These are phyloP conservation scores for Sesbania bispinosa DNA, from an alignment of 306 rosid genomes.

Conservation along the genomic window DNA sequence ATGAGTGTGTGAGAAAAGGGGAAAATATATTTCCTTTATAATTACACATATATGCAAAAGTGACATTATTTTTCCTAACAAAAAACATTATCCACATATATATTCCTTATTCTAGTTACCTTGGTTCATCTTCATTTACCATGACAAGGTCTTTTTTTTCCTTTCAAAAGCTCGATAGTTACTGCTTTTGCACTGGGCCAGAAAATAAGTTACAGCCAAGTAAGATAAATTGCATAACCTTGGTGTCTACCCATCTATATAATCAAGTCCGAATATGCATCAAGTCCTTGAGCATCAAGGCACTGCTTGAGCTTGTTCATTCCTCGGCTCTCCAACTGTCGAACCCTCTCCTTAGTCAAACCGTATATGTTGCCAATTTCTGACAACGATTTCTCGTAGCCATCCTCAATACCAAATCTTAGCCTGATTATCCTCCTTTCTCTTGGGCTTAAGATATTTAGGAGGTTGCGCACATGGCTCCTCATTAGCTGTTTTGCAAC, in stretches of 20 bases:
- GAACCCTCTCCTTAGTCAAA: slow-evolving; percentile 72
- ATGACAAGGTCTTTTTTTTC: background rate
- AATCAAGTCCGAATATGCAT: slow-evolving; percentile 61
- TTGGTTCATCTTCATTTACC: background rate
- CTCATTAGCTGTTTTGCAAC: slow-evolving; percentile 80
- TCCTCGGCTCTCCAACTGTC: slow-evolving; percentile 58
- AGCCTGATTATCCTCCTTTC: slow-evolving; percentile 73
- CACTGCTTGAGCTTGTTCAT: slow-evolving; percentile 66
- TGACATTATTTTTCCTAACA: no score
- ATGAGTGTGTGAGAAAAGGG: no score
- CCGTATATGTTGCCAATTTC: slow-evolving; percentile 67
- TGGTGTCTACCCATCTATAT: slow-evolving; percentile 30
- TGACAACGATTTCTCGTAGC: slow-evolving; percentile 49
- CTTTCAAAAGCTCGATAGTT: slow-evolving; percentile 15
- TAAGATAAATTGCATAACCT: slow-evolving; percentile 19
- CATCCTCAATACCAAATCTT: slow-evolving; percentile 78
- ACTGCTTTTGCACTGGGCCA: slow-evolving; percentile 14
- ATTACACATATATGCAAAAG: no score
- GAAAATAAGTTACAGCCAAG: background rate
- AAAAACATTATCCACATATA: no score
- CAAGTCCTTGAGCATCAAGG: slow-evolving; percentile 61
- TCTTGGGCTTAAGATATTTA: slow-evolving; percentile 51
- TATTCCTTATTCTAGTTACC: background rate
- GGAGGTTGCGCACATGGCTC: slow-evolving; percentile 60
- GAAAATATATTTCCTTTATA: no score